Evolutionary conservation across 1,284 basidiomycete genomes (phyloP).

Genomic region (Phaffia rhodozyma): DNA sequence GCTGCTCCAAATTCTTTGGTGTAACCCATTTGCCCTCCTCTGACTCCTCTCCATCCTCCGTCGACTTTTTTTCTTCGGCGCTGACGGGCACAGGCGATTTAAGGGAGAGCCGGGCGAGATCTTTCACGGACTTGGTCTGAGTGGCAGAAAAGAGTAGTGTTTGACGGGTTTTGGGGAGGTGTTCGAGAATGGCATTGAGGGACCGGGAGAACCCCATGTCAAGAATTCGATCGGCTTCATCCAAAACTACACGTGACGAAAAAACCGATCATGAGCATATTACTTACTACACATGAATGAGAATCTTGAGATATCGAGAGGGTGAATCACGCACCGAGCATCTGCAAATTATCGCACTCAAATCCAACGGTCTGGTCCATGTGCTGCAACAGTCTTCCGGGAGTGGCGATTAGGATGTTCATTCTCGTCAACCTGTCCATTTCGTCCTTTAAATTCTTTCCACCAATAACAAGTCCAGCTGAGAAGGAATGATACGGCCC

Average conservation of each 20-base stretch:
- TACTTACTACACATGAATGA: background rate
- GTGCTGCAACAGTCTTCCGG: slow-evolving; percentile 87
- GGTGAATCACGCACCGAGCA: slow-evolving; percentile 55
- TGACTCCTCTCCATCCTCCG: slow-evolving; percentile 34
- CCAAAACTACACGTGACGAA: slow-evolving; percentile 54
- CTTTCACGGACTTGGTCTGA: slow-evolving; percentile 79
- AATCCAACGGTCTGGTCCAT: slow-evolving; percentile 97
- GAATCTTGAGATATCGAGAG: background rate
- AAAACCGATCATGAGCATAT: too few relatives aligned
- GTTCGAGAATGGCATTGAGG: slow-evolving; percentile 75
- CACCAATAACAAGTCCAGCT: slow-evolving; percentile 90
- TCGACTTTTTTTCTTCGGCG: slow-evolving; percentile 28
- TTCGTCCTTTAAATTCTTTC: slow-evolving; percentile 91
- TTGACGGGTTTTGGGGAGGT: slow-evolving; percentile 74
- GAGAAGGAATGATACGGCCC: slow-evolving; percentile 86
- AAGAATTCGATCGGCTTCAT: slow-evolving; percentile 91
- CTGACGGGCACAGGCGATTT: slow-evolving; percentile 70
- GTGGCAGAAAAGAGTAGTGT: slow-evolving; percentile 95
- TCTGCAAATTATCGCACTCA: slow-evolving; percentile 75
- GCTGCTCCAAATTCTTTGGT: slow-evolving; percentile 69
- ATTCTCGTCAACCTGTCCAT: slow-evolving; percentile 74
- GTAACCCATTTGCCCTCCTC: slow-evolving; percentile 38
- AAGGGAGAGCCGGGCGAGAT: slow-evolving; percentile 81
- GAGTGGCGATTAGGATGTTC: slow-evolving; percentile 96
- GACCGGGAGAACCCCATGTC: slow-evolving; percentile 93